Evolutionary conservation across 2,329 filamentous ascomycete species (phyloP), one percentile per base, ranked within the genome.

Genomic region (Stagonosporopsis chrysanthemi): DNA sequence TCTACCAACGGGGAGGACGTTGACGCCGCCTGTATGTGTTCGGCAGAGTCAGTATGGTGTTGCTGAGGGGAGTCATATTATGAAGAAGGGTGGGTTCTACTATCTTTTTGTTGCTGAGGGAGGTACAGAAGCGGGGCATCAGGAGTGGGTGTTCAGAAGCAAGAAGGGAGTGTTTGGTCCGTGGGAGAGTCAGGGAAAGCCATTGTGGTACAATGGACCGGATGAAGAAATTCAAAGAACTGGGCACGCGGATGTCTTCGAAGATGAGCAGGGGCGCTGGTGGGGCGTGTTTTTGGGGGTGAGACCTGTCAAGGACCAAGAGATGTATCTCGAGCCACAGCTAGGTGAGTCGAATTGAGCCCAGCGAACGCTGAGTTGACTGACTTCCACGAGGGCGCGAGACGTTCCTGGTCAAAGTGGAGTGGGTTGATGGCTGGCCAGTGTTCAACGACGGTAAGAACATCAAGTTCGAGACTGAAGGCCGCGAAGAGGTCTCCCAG

Each of bases 371-470:
- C 19, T 2, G 14, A 39, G 24, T 52, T 50, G 52, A 33, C 53
- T 63, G 19, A 63, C 29, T 19, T 58, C 19, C 56, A 6, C 42
- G 47, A 35, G 81, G 81, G 0, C 73, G 81, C 0, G 83, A 85
- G 62, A 81, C 81, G 0, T 83, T 84, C 52, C 65, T 86, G 1
- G 78, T 82, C 12, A 77, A 78, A 0, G 75, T 84, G 0, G 74
- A 79, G 6, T 85, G 82, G 83, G 67, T 77, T 8, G 71, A 84
- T 39, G 79, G 81, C 56, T 84, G 82, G 82, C 83, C 82, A 0
- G 66, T 84, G 0, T 78, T 84, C 56, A 84, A 84, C 49, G 68
- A 73, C 0, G 80, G 81, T 0, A 74, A 75, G 12, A 80, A 80
- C 51, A 76, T 84, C 24, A 70, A 75, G 6, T 43, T 73, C 22